Percentiles rank a stretch among this genome's conserved stretches.
Evolutionary conservation across 2,329 filamentous ascomycete genomes (phyloP).

Genomic region (Celoporthe dispersa): DNA sequence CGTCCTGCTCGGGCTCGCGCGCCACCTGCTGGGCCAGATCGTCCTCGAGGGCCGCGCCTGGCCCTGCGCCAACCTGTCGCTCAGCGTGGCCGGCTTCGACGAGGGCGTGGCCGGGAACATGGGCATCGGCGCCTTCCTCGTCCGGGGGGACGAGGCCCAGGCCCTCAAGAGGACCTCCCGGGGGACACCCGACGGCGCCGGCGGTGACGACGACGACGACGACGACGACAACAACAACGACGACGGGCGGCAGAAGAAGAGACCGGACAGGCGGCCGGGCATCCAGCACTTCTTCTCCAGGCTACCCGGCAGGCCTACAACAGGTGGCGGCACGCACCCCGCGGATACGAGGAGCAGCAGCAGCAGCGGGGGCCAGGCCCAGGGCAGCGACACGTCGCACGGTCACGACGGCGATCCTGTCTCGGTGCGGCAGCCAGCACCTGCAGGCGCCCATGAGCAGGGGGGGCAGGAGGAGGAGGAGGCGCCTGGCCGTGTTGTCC

Average conservation of each 20-base stretch:
- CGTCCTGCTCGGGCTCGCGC: constrained; percentile 75
- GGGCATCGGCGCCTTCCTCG: constrained; percentile 84
- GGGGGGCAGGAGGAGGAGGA: constrained; percentile 8
- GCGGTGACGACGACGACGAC: constrained; percentile 35
- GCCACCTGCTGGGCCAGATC: constrained; percentile 76
- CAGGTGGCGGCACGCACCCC: constrained; percentile 37
- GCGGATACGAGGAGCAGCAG: constrained; percentile 36
- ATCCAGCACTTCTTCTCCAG: constrained; percentile 64
- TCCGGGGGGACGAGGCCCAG: constrained; percentile 72
- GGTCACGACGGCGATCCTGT: constrained; percentile 28
- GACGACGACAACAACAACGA: constrained; percentile 38
- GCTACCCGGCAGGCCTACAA: constrained; percentile 23
- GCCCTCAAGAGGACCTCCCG: constrained; percentile 48
- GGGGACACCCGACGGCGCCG: constrained; percentile 35
- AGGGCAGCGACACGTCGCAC: constrained; percentile 34
- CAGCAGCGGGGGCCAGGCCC: constrained; percentile 31
- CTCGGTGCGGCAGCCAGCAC: constrained; percentile 17
- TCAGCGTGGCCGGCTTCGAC: constrained; percentile 91
- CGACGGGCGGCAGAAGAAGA: too few species aligned
- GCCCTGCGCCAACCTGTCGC: constrained; percentile 88
- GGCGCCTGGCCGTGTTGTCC: constrained; percentile 34
- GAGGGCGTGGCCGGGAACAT: constrained; percentile 83
- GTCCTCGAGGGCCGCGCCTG: constrained; percentile 78
- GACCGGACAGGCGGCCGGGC: constrained; percentile 48
- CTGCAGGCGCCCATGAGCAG: constrained; percentile 30